Base-by-base conservation (phyloP, 2,329 filamentous ascomycete species). In the Sarocladium brachiariae region DNA sequence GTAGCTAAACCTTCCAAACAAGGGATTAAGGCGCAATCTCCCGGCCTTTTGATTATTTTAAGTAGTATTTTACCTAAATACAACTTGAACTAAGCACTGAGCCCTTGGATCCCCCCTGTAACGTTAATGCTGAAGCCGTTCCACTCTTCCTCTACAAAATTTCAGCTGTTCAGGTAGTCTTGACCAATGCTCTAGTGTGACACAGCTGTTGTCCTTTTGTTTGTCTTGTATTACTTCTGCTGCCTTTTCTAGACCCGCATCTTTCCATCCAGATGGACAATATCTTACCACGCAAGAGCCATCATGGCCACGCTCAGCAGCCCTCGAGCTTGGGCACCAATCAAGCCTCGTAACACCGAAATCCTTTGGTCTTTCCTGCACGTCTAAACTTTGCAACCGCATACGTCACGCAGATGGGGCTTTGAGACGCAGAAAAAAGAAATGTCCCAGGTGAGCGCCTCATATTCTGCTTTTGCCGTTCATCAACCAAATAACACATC, bases 371-470 rank as follows among this genome's bases (percentile, higher is more conserved):
- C 35, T 43, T 24, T 43, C 39, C 37, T 9, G 23, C 39, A 43
- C 23, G 39, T 43, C 39, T 43, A 43, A 43, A 10, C 39, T 25
- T 43, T 27, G 39, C 23, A n/a, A 25, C 39, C 39, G 39, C 39
- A 25, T 43, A 43, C 39, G n/a, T 43, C 13, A 43, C 21, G 27
- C 39, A 43, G 39, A 25, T 43, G 10, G 23, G 27, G 23, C 21
- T 27, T 25, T 16, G 8, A n/a, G 11, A 27, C 39, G 21, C 21
- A 25, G n/a, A n/a, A 27, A 24, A 24, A 43, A 19, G 5, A 43
- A 25, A 43, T 43, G 39, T 43, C 39, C 39, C 39, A 43, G 11
- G 9, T 25, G 39, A 43, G 39, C 39, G 39, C 39, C 53, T 50
- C 21, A 49, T 39, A 24, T 33, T 14, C 43, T 47, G 19, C 16